These are phyloP conservation scores for Alternaria alternata DNA, from an alignment of 2,329 filamentous ascomycete species.

Conservation along the genomic window DNA sequence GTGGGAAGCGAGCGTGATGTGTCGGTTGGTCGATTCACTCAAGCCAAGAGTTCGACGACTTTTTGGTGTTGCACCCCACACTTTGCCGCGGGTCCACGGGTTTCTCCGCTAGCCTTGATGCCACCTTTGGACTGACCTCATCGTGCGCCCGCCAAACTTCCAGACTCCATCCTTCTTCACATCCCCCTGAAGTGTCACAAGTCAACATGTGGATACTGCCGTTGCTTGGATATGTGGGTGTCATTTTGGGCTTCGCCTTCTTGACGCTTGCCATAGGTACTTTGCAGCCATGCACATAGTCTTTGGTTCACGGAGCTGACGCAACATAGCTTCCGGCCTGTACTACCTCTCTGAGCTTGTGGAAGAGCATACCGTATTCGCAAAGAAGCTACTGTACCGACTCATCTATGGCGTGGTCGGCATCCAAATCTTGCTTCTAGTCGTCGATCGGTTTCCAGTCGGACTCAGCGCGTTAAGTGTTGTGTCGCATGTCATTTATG, in stretches of 20 bases:
- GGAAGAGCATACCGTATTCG: conserved; percentile 94
- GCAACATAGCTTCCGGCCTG: conserved; percentile 79
- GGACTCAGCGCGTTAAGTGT: conserved; percentile 77
- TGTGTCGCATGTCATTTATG: conserved; percentile 82
- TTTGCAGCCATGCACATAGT: neutral
- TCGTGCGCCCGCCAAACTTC: conserved; percentile 19
- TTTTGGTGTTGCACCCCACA: conserved; percentile 37
- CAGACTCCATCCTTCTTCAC: conserved; percentile 11
- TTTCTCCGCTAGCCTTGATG: conserved; percentile 30
- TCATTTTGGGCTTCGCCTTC: conserved; percentile 89
- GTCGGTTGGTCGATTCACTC: conserved; percentile 3
- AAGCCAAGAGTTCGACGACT: conserved; percentile 33
- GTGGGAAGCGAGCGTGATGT: neutral
- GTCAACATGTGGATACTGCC: conserved; percentile 91
- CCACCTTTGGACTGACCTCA: conserved; percentile 40
- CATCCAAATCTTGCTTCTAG: conserved; percentile 75
- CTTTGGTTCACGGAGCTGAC: conserved; percentile 6
- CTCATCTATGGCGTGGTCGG: conserved; percentile 85
- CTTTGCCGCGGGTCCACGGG: conserved; percentile 18
- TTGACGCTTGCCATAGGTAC: conserved; percentile 90
- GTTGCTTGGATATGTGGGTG: conserved; percentile 86
- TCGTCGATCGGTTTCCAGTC: conserved; percentile 88
- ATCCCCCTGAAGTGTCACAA: conserved; percentile 4
- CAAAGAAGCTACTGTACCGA: conserved; percentile 83
- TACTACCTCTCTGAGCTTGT: conserved; percentile 99